Conservation (phyloP, 2,329 filamentous ascomycete genomes). For the Chrysoporthe austroafricana region DNA sequence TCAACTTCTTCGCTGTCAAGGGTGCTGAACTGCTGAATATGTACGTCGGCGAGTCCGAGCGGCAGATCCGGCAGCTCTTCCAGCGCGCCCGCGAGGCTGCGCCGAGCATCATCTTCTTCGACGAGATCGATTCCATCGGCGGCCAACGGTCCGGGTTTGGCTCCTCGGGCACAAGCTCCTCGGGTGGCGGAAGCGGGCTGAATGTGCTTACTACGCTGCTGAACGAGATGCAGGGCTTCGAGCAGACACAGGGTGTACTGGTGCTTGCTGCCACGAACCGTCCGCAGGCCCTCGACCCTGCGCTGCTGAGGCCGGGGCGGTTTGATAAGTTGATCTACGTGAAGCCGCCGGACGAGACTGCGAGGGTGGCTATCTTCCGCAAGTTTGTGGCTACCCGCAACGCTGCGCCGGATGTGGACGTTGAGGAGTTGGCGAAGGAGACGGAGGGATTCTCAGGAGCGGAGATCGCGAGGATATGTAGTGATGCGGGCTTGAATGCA, state of each 20-base stretch:
- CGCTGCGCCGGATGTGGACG: slow-evolving; percentile 65
- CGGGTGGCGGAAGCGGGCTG: slow-evolving; percentile 54
- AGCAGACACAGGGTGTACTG: slow-evolving; percentile 79
- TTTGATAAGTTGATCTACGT: slow-evolving; percentile 88
- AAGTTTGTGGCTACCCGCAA: slow-evolving; percentile 67
- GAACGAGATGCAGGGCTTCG: slow-evolving; percentile 96
- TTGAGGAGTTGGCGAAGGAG: slow-evolving; percentile 62
- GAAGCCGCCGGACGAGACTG: slow-evolving; percentile 73
- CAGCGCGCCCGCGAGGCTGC: slow-evolving; percentile 81
- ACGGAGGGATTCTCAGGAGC: slow-evolving; percentile 85
- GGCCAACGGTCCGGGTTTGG: slow-evolving; percentile 54
- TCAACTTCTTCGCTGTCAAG: slow-evolving; percentile 95
- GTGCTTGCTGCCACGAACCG: slow-evolving; percentile 92
- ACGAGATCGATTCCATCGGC: slow-evolving; percentile 90
- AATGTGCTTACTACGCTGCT: slow-evolving; percentile 89
- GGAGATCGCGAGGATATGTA: slow-evolving; percentile 67
- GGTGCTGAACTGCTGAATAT: slow-evolving; percentile 92
- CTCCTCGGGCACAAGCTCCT: slow-evolving; percentile 36
- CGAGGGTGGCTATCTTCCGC: slow-evolving; percentile 75
- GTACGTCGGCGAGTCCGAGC: slow-evolving; percentile 95
- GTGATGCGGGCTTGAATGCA: slow-evolving; percentile 48
- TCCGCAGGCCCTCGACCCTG: slow-evolving; percentile 83
- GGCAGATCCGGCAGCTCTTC: slow-evolving; percentile 83
- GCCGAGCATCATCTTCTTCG: slow-evolving; percentile 94
- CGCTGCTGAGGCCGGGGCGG: slow-evolving; percentile 81